phyloP scores from a whole-genome alignment of 2,329 filamentous ascomycete species.

The Diaporthe ampelina region DNA sequence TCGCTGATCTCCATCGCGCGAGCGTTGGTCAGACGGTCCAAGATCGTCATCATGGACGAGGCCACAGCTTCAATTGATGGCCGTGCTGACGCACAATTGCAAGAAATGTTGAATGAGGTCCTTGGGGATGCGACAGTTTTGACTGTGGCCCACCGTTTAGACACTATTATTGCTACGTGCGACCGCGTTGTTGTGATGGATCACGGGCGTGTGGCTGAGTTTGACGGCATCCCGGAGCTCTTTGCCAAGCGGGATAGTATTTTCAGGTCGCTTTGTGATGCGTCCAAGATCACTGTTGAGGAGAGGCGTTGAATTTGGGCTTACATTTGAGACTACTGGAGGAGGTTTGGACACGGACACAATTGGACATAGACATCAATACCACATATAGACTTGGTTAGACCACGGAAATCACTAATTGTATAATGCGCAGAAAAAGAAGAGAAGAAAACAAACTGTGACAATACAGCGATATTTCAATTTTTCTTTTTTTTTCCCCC shows the following conservation, averaged over 20 bases:
- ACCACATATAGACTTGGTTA: constrained; percentile 8
- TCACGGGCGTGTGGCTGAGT: constrained; percentile 24
- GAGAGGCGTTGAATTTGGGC: constrained; percentile 14
- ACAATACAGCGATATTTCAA: background rate
- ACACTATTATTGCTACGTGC: constrained; percentile 36
- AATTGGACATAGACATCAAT: background rate
- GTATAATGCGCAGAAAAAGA: background rate
- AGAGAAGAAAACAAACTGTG: background rate
- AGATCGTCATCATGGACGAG: constrained; percentile 83
- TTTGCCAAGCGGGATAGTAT: constrained; percentile 24
- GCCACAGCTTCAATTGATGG: constrained; percentile 80
- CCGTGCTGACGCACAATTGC: constrained; percentile 80
- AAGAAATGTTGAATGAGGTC: constrained; percentile 73
- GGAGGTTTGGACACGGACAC: background rate
- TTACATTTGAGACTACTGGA: background rate
- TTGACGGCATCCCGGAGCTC: constrained; percentile 29
- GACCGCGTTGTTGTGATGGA: constrained; percentile 38
- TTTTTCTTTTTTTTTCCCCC: background rate
- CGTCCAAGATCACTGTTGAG: constrained; percentile 30
- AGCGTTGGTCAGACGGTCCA: constrained; percentile 75
- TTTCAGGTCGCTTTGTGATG: constrained; percentile 33
- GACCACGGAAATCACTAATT: constrained; percentile 20
- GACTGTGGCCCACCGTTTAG: constrained; percentile 78
- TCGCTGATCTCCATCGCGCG: constrained; percentile 80
- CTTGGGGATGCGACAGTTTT: constrained; percentile 78